A percentile compares a stretch with the other conserved stretches of the same genome.
Conservation (phyloP, 139 green algal species). For the Tetraselmis chui region DNA sequence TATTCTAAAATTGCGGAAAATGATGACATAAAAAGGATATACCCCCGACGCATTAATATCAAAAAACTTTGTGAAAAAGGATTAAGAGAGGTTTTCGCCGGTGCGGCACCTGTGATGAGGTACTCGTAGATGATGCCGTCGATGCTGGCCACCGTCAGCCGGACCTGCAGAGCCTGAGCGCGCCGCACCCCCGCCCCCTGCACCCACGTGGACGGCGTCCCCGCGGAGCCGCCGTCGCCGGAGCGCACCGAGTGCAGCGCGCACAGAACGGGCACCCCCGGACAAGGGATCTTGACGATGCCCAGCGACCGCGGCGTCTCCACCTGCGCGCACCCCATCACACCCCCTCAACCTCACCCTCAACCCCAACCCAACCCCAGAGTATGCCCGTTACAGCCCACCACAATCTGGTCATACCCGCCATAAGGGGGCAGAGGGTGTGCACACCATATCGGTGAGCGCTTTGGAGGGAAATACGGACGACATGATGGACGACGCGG, state of each 20-base stretch:
- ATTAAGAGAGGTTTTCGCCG: too few species aligned
- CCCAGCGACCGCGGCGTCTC: slow-evolving; percentile 45
- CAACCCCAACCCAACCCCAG: too few species aligned
- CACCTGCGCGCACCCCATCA: too few species aligned
- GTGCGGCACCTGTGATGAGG: too few species aligned
- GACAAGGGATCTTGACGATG: slow-evolving; percentile 42
- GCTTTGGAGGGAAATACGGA: slow-evolving; percentile 2
- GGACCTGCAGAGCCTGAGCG: slow-evolving; percentile 10
- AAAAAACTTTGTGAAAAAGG: too few species aligned
- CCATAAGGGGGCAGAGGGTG: not conserved
- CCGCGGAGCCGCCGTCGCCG: not conserved
- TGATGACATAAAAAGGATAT: too few species aligned
- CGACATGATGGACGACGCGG: not conserved
- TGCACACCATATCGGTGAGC: not conserved
- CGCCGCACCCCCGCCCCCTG: not conserved
- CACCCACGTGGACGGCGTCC: not conserved
- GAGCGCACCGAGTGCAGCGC: slow-evolving; percentile 12
- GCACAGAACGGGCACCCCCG: slow-evolving; percentile 21
- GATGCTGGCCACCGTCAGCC: slow-evolving; percentile 42
- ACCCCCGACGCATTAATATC: too few species aligned
- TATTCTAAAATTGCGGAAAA: too few species aligned
- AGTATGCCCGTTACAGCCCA: not conserved
- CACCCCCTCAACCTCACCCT: too few species aligned
- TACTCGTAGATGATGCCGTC: slow-evolving; percentile 56
- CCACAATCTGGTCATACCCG: not conserved